Base-by-base conservation (phyloP, 1,284 basidiomycete genomes). In the Volvariella surrecta region DNA sequence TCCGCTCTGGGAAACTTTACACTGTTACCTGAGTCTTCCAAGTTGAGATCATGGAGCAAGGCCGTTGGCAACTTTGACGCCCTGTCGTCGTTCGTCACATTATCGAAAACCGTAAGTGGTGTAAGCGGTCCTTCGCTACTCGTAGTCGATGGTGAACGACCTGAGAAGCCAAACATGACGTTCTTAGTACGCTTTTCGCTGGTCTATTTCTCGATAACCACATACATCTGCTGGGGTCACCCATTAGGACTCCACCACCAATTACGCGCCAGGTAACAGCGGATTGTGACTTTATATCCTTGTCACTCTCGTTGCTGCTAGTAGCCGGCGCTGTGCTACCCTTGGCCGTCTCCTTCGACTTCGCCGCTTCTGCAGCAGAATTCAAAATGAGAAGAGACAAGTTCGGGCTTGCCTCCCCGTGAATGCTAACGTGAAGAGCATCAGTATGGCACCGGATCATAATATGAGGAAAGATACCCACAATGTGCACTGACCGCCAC, bases 401-500 rank as follows among this genome's bases (percentile, higher is more conserved):
- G 30, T 35, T 16, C 15, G 37, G 11, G 18, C 11, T 20, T 17
- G 11, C 17, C 22, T 24, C 18, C 18, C 21, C 22, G 7, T 38
- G 40, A 45, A 37, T 21, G 39, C 13, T 45, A 38, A 45, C 10
- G 49, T 38, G 7, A 51, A 46, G 19, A 56, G 56, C 54, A 46
- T 74, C 69, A 39, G 71, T 67, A 47, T 72, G 64, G 46, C 15
- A 45, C 31, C 40, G 32, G 34, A 40, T 32, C 22, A 24, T 16
- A 39, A 45, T 16, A 42, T 32, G 31, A 31, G 22, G 18, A 24
- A 13, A 22, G 30, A 24, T 20, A 58, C 81, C 59, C 45, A 86
- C 83, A 84, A 87, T 30, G 77, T 83, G 54, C 83, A 87, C 16
- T 62, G 63, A 45, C 69, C 67, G 10, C 80, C 81, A 52, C 73